Conservation (phyloP, 257 asterid genomes). For the Solanum boliviense region DNA sequence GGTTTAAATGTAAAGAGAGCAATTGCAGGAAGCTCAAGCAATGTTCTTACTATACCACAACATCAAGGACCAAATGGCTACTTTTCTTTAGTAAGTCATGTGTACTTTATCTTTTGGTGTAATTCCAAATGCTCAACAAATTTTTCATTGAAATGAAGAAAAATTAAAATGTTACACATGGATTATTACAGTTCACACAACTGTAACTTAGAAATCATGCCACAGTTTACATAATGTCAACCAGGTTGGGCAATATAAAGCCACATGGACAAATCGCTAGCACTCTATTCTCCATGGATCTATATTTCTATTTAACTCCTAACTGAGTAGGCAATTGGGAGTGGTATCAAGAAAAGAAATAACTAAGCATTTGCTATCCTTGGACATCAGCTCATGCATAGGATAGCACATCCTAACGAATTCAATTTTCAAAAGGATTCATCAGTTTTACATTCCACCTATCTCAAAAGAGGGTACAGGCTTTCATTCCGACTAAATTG, state of each 20-base stretch:
- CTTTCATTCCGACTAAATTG: too few species aligned
- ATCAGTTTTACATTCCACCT: too few species aligned
- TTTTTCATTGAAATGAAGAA: not conserved
- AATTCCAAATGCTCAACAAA: not conserved
- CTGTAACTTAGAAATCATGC: not conserved
- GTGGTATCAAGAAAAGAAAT: too few species aligned
- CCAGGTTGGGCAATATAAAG: not conserved
- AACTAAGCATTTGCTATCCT: too few species aligned
- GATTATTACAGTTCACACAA: not conserved
- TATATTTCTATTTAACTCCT: too few species aligned
- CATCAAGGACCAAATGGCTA: not conserved
- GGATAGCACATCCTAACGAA: too few species aligned
- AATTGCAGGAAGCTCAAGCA: not conserved
- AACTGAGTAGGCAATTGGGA: too few species aligned
- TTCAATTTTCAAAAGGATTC: too few species aligned
- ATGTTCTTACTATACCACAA: not conserved
- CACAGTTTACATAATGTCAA: not conserved
- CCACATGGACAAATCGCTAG: not conserved
- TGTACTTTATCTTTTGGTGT: not conserved
- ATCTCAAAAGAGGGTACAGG: too few species aligned
- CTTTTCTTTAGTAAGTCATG: not conserved
- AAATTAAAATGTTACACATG: not conserved
- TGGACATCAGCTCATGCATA: too few species aligned
- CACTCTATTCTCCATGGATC: not conserved
- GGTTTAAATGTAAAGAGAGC: not conserved